Conservation (phyloP, 2,329 filamentous ascomycete genomes). For the Fusarium verticillioides region DNA sequence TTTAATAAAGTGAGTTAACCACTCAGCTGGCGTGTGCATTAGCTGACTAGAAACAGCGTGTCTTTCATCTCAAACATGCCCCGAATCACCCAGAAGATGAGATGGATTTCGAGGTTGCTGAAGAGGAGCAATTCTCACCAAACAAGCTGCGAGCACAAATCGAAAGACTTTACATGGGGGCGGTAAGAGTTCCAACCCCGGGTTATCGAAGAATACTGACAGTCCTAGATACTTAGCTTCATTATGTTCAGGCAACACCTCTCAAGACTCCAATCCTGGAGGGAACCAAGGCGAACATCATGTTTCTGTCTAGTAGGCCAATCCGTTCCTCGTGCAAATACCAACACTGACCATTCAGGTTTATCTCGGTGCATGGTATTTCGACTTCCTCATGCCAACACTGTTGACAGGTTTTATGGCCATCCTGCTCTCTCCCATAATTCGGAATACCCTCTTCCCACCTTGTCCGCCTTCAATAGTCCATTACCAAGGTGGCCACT, state of each 20-base stretch:
- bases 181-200: slow-evolving; percentile 61
- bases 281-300: slow-evolving; percentile 72
- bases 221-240: neutral
- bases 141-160: slow-evolving; percentile 82
- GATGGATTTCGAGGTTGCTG: slow-evolving; percentile 54
- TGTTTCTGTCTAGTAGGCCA: slow-evolving; percentile 12
- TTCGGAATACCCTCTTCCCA: slow-evolving; percentile 73
- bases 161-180: slow-evolving; percentile 81
- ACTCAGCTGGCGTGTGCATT: fast-evolving
- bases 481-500: slow-evolving; percentile 70
- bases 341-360: slow-evolving; percentile 43
- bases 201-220: neutral
- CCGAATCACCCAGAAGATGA: neutral
- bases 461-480: slow-evolving; percentile 79
- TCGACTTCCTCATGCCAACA: slow-evolving; percentile 73
- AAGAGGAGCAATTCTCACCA: slow-evolving; percentile 82
- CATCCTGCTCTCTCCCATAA: slow-evolving; percentile 71
- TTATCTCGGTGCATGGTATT: slow-evolving; percentile 71
- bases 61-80: slow-evolving; percentile 19
- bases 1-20: slow-evolving; percentile 14
- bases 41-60: neutral
- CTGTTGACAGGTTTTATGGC: slow-evolving; percentile 66
- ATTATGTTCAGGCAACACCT: slow-evolving; percentile 67
- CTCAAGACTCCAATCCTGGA: slow-evolving; percentile 79
- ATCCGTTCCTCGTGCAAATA: slow-evolving; percentile 51